Conservation (phyloP, 495 filamentous ascomycete genomes). For the Hyphodiscus hymeniophilus region DNA sequence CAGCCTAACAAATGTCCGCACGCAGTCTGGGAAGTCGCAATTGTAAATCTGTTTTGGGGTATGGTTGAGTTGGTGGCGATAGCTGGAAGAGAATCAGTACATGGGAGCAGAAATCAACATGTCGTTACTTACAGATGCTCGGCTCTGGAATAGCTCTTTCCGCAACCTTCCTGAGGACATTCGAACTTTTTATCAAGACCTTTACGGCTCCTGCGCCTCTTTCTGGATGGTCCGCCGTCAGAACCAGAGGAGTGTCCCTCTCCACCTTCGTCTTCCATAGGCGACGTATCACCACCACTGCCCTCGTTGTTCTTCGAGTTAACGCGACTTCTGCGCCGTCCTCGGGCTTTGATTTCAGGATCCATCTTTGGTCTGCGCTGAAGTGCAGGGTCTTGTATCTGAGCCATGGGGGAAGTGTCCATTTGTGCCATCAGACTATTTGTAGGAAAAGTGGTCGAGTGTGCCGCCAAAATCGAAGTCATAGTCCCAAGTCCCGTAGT, state of each 20-base stretch:
- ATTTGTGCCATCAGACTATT: constrained; percentile 22
- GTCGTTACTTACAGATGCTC: constrained; percentile 68
- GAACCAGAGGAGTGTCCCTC: constrained; percentile 41
- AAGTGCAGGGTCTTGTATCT: constrained; percentile 14
- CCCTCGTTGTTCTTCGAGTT: constrained; percentile 30
- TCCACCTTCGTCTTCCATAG: constrained; percentile 10
- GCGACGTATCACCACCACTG: constrained; percentile 17
- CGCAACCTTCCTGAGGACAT: constrained; percentile 81
- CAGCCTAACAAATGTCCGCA: constrained; percentile 85
- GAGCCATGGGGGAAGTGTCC: constrained; percentile 12
- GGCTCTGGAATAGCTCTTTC: constrained; percentile 92
- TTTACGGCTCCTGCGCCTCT: constrained; percentile 78
- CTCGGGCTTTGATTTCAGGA: constrained; percentile 32
- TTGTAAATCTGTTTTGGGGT: constrained; percentile 91
- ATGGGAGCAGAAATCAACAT: constrained; percentile 24
- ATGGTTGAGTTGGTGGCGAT: constrained; percentile 95
- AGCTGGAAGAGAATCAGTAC: constrained; percentile 26
- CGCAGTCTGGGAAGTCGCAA: constrained; percentile 90
- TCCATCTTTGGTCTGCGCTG: constrained; percentile 31
- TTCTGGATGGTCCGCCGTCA: constrained; percentile 43
- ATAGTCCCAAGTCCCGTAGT: constrained; percentile 14
- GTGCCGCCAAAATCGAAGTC: constrained; percentile 22
- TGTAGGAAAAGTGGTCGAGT: constrained; percentile 15
- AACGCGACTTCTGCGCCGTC: constrained; percentile 36
- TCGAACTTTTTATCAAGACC: constrained; percentile 91